Percentiles rank a stretch among this genome's conserved stretches.
Evolutionary conservation across 306 rosid genomes (phyloP).

Genomic region (Cucurbita moschata): DNA sequence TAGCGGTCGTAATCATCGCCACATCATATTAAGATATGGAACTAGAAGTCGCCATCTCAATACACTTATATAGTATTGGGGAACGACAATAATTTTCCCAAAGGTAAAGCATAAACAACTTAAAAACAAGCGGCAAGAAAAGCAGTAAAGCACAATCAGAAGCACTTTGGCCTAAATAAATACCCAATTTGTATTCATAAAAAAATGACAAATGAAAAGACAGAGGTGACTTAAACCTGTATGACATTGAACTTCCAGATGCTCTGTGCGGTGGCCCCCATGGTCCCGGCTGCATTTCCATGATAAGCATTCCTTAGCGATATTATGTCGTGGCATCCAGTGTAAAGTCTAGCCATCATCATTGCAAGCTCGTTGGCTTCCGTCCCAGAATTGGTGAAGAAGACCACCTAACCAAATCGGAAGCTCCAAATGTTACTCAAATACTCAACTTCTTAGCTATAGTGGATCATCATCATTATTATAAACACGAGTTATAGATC

Average conservation of each 20-base stretch:
- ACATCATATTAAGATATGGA: background rate
- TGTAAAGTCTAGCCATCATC: constrained; percentile 57
- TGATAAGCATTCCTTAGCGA: constrained; percentile 82
- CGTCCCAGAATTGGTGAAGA: constrained; percentile 92
- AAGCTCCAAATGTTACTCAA: background rate
- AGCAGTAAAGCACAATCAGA: background rate
- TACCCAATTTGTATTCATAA: background rate
- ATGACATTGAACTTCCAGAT: constrained; percentile 69
- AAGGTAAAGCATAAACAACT: background rate
- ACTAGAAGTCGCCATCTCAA: background rate
- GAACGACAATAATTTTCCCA: background rate
- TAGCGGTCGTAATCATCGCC: background rate
- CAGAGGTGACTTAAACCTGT: constrained; percentile 33
- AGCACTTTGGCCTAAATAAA: background rate
- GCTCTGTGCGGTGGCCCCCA: constrained; percentile 91
- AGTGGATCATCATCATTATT: background rate
- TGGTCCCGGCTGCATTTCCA: constrained; percentile 79
- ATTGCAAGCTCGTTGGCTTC: constrained; percentile 92
- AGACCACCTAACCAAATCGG: constrained; percentile 43
- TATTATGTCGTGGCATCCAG: constrained; percentile 72
- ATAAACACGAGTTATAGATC: background rate
- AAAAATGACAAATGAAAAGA: background rate
- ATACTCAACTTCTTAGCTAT: background rate
- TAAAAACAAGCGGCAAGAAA: background rate
- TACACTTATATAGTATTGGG: background rate